Base-by-base conservation (phyloP, 225 moss, liverwort and hornwort genomes). In the Anthoceros angustus region DNA sequence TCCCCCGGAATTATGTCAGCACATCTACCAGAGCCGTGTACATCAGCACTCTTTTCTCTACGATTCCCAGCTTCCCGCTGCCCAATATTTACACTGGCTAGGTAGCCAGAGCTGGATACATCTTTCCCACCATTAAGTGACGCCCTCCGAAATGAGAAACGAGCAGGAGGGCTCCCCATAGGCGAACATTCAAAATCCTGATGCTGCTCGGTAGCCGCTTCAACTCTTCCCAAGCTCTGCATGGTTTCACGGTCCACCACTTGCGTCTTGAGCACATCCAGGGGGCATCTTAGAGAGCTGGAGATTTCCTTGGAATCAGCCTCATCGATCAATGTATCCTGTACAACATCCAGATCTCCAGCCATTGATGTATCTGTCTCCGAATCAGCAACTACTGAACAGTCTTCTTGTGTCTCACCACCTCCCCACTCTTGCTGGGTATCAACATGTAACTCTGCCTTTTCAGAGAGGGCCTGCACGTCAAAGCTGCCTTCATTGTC, bases 331-430 rank as follows among this genome's bases (percentile, higher is more conserved):
- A 55, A 20, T 18, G 55, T 49, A 38, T 45, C 71, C 64, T 49
- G 48, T 3, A 64, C 41, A 5, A 61, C 12, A 41, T 24, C 48
- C 26, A 26, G 69, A 48, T 43, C 39, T 63, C 42, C 64, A 43
- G 66, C 46, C 9, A 65, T 62, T 50, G 10, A 40, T 62, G 61
- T 39, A 62, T 42, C 61, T 46, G 62, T 42, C 25, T 41, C 63
- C 39, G 76, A 63, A 18, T 25, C 50, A 43, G 71, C 70, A 25
- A 73, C 64, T 8, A 71, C 77, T 0, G 50, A 62, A 40, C 70
- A 45, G 24, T 87, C 87, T 62, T 75, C 82, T 78, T 90, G 87
- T 62, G 92, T 87, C 64, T 92, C 86, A 69, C 83, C 79, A 66
- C 69, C 77, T 63, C 74, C 74, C 79, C 77, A 79, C 24, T 75